phyloP scores from a whole-genome alignment of 345 rosid species.

The Ceriops decandra region DNA sequence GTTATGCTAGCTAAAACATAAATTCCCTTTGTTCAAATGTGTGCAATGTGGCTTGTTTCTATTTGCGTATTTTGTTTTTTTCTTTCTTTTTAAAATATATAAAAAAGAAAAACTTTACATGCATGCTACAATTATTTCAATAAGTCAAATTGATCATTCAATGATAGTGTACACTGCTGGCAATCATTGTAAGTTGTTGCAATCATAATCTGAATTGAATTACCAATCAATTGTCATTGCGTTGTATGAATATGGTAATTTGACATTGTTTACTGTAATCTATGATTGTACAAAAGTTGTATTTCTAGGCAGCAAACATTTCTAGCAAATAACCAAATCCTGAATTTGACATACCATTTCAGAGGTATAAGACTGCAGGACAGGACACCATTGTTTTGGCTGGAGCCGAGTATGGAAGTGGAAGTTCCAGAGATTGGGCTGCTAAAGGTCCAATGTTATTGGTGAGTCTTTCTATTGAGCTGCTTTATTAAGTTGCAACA shows the following conservation, averaged over 20 bases:
- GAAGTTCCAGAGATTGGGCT: constrained; percentile 99
- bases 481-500: constrained; percentile 1
- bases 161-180: neutral
- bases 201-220: neutral
- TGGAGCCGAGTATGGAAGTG: constrained; percentile 99
- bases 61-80: neutral
- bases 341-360: constrained; percentile 19
- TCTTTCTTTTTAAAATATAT: too few species aligned
- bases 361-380: constrained; percentile 81
- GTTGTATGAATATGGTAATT: too few species aligned
- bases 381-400: constrained; percentile 82
- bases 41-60: neutral
- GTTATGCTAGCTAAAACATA: neutral
- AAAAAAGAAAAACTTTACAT: too few species aligned
- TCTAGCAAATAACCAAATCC: neutral
- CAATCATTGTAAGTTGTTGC: neutral
- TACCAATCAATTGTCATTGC: neutral
- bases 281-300: neutral
- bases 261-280: neutral
- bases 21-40: neutral
- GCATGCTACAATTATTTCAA: neutral
- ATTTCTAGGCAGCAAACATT: neutral
- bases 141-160: neutral
- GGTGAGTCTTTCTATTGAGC: constrained; percentile 38
- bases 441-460: constrained; percentile 97